Evolutionary conservation across 2,329 filamentous ascomycete genomes (phyloP).

Genomic region (Epichloe scottii): DNA sequence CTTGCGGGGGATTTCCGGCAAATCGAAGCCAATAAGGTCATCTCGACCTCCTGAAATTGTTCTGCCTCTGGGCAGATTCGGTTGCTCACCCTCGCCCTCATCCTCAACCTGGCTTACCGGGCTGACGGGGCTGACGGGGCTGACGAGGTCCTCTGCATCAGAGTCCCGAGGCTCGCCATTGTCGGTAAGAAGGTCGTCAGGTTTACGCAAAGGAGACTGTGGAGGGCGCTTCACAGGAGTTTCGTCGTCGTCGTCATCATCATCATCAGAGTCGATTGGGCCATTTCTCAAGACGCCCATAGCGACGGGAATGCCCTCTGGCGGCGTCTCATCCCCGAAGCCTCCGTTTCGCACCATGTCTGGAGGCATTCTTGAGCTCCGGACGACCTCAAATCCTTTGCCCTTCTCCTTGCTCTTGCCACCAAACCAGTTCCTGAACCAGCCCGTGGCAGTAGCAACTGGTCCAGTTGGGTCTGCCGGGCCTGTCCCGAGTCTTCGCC

Average conservation of each 20-base stretch:
- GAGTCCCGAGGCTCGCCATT: conserved; percentile 34
- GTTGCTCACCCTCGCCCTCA: conserved; percentile 12
- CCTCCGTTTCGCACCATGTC: conserved; percentile 44
- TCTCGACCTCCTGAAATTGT: neutral
- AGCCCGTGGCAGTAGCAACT: conserved; percentile 77
- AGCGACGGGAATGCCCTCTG: conserved; percentile 52
- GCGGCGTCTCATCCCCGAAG: conserved; percentile 53
- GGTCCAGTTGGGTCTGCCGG: conserved; percentile 90
- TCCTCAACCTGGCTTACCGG: neutral
- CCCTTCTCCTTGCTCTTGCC: conserved; percentile 87
- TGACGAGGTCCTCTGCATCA: conserved; percentile 30
- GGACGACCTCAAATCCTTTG: conserved; percentile 93
- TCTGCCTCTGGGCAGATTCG: conserved; percentile 4
- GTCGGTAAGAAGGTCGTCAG: conserved; percentile 30
- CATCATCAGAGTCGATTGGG: conserved; percentile 53
- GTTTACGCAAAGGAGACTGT: conserved; percentile 14
- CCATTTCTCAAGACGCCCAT: conserved; percentile 47
- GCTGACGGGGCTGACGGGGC: conserved; percentile 2
- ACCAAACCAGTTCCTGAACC: conserved; percentile 69
- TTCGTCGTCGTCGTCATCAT: conserved; percentile 39
- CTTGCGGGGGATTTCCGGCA: conserved; percentile 55
- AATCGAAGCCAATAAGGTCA: conserved; percentile 12
- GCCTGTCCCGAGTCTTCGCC: conserved; percentile 79
- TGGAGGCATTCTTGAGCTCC: conserved; percentile 76
- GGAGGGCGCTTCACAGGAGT: conserved; percentile 14